Base-by-base conservation (phyloP, 1,284 basidiomycete species). In the Coriolopsis trogii region DNA sequence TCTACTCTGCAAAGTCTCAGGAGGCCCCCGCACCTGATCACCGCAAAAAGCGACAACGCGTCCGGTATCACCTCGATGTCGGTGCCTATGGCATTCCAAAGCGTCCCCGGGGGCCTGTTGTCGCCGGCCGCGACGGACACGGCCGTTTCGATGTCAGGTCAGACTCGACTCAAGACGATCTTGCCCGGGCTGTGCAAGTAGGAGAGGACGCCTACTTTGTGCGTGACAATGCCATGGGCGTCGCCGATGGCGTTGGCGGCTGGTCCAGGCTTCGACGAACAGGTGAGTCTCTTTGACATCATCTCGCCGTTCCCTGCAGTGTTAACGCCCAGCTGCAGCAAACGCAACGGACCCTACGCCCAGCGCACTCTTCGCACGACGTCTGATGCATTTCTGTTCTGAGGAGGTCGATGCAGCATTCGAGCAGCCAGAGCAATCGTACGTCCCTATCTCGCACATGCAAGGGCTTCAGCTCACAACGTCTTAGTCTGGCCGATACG, bases 201-300 rank as follows among this genome's bases (percentile, higher is more conserved):
- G 91, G 91, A 45, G 90, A 94, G 65, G 90, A 93, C 63, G 87
- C 89, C 8, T 95, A 94, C 67, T 95, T 95, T 59, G 73, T 95
- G 4, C 75, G 85, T 8, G 81, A 82, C 53, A 90, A 93, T 61
- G 89, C 91, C 6, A 84, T 95, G 71, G 93, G 92, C 15, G 88
- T 95, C 3, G 91, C 92, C 9, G 92, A 95, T 65, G 92, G 92
- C 26, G 93, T 95, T 0, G 93, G 93, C 1, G 93, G 93, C 2
- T 95, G 92, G 91, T 79, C 85, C 12, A 61, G 58, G 42, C 30
- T 61, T 28, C 57, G 58, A n/a, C 78, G 74, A 34, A 58, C 65
- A 49, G 68, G 74, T 75, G 25, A 54, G 42, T 64, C 29, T 31
- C 42, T 30, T 26, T 41, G 46, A 55, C 44, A 25, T 50, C 7